Evolutionary conservation across 148 eudicot genomes (phyloP).

Genomic region (Chenopodium quinoa): DNA sequence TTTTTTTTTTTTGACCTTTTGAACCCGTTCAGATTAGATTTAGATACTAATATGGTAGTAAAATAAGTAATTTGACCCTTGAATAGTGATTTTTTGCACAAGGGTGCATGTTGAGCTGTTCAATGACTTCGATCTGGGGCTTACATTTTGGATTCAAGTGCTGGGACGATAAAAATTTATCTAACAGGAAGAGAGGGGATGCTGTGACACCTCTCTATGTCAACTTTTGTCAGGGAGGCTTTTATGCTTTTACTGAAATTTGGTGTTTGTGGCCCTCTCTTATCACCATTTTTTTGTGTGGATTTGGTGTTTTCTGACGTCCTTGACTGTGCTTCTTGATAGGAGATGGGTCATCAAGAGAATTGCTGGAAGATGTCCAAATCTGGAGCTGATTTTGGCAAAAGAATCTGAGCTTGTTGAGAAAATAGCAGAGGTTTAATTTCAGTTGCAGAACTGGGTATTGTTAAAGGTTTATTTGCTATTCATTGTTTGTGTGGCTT

Average conservation of each 20-base stretch:
- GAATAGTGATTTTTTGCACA: not conserved
- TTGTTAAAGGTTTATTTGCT: conserved; percentile 43
- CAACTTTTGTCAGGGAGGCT: not conserved
- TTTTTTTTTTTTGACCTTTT: not conserved
- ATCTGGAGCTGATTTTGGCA: conserved; percentile 61
- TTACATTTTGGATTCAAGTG: not conserved
- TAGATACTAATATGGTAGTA: not conserved
- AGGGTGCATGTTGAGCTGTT: not conserved
- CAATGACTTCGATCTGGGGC: not conserved
- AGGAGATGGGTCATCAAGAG: conserved; percentile 93
- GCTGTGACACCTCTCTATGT: not conserved
- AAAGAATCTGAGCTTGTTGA: conserved; percentile 80
- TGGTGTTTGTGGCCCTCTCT: not conserved
- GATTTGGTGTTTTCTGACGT: not conserved
- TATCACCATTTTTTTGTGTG: not conserved
- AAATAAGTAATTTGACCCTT: not conserved
- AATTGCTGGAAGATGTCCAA: conserved; percentile 55
- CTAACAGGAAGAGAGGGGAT: not conserved
- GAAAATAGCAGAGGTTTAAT: conserved; percentile 78
- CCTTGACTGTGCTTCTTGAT: conserved; percentile 21
- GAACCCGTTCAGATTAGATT: not conserved
- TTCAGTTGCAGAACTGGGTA: conserved; percentile 42
- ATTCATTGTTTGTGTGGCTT: conserved; percentile 30
- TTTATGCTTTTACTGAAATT: not conserved
- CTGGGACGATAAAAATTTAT: not conserved